Conservation (phyloP, 805 yeast genomes). For the Ogataea polymorpha region DNA sequence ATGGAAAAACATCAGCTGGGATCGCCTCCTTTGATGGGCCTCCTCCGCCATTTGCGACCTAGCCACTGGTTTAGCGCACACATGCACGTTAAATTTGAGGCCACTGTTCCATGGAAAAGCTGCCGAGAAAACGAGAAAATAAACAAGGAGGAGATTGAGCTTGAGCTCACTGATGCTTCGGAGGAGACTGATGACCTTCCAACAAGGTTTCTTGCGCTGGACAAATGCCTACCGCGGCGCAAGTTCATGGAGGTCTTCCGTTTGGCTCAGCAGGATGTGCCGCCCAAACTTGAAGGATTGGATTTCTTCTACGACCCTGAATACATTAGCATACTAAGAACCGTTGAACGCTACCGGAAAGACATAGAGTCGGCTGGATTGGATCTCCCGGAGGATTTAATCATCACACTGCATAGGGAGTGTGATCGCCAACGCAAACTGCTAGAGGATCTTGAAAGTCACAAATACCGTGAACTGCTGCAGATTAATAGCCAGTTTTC, state of each 20-base stretch:
- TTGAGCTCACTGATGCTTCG: conserved; percentile 5
- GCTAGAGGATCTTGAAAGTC: conserved; percentile 3
- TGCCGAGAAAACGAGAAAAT: conserved; percentile 9
- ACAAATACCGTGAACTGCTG: conserved; percentile 14
- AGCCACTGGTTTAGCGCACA: conserved; percentile 86
- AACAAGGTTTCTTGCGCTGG: conserved; percentile 67
- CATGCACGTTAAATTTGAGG: conserved; percentile 72
- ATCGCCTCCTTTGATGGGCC: conserved; percentile 57
- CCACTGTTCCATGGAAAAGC: conserved; percentile 38
- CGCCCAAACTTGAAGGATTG: conserved; percentile 22
- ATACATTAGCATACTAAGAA: conserved; percentile 25
- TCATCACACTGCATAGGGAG: conserved; percentile 14
- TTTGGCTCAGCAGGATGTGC: conserved; percentile 33
- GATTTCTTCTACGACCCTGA: conserved; percentile 37
- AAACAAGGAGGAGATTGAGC: conserved; percentile 12
- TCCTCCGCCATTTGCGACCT: conserved; percentile 59
- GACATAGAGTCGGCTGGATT: conserved; percentile 8
- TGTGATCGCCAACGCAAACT: conserved; percentile 12
- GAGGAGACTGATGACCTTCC: conserved; percentile 20
- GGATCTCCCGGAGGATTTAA: conserved; percentile 7
- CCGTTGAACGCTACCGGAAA: conserved; percentile 17
- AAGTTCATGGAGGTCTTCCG: conserved; percentile 52
- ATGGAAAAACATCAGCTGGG: conserved; percentile 62
- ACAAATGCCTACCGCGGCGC: conserved; percentile 74
- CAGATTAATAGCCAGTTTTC: conserved; percentile 18